Evolutionary conservation across 164 flowering plant species (phyloP).

Genomic region (Dillenia turbinata): DNA sequence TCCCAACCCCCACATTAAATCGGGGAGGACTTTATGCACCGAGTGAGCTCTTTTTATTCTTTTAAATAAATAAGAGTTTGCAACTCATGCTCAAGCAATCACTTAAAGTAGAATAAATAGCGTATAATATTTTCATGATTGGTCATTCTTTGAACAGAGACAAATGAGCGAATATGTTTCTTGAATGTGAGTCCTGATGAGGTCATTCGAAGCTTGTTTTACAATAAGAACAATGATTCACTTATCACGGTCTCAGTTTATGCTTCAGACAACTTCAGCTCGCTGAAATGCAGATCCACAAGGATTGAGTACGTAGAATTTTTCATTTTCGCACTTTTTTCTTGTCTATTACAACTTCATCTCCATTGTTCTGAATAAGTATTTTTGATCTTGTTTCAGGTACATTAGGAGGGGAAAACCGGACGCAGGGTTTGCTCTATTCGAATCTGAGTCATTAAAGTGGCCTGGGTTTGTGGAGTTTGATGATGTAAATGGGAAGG

Average conservation of each 20-base stretch:
- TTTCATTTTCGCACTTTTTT: not conserved
- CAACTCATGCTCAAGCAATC: not conserved
- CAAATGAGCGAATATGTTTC: conserved; percentile 89
- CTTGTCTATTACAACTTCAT: not conserved
- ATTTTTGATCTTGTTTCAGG: conserved; percentile 23
- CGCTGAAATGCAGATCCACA: conserved; percentile 95
- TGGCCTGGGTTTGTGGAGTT: conserved; percentile 99
- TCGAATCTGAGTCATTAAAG: conserved; percentile 89
- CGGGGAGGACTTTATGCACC: too few species aligned
- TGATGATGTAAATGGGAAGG: conserved; percentile 99
- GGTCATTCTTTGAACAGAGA: conserved; percentile 45
- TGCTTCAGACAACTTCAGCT: conserved; percentile 98
- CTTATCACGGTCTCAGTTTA: conserved; percentile 98
- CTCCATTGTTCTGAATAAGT: not conserved
- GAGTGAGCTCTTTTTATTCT: too few species aligned
- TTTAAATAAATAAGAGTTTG: not conserved
- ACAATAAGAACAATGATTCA: conserved; percentile 95
- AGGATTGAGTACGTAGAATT: conserved; percentile 73
- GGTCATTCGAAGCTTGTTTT: conserved; percentile 94
- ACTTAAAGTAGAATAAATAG: not conserved
- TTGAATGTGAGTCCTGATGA: conserved; percentile 90
- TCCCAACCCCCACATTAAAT: too few species aligned
- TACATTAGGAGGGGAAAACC: conserved; percentile 81
- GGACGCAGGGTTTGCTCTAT: conserved; percentile 91
- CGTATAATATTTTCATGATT: not conserved